A percentile compares a stretch with the other conserved stretches of the same genome.
Evolutionary conservation across 768 basidiomycete genomes (phyloP).

Genomic region (Coprinellus micaceus): DNA sequence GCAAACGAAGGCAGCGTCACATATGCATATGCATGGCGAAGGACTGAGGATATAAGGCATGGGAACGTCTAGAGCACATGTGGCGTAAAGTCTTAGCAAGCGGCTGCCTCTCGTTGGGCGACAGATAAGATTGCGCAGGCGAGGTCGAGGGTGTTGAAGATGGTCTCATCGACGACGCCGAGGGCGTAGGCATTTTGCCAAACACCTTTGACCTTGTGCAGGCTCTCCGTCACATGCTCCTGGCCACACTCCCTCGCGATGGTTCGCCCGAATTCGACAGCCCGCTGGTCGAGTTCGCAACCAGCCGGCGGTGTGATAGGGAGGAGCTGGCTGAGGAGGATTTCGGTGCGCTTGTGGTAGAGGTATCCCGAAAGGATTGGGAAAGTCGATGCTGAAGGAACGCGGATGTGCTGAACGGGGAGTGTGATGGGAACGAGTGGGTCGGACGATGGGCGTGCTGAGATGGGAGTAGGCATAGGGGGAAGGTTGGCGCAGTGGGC

Average conservation of each 20-base stretch:
- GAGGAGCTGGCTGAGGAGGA: slow-evolving; percentile 49
- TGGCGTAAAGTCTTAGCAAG: no score
- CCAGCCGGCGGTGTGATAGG: slow-evolving; percentile 29
- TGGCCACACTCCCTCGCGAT: slow-evolving; percentile 40
- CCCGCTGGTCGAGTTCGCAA: slow-evolving; percentile 25
- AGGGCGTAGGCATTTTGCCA: slow-evolving; percentile 72
- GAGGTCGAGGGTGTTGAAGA: slow-evolving; percentile 66
- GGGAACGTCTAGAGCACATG: no score
- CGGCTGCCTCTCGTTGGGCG: slow-evolving; percentile 24
- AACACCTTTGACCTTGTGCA: slow-evolving; percentile 53
- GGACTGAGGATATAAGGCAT: no score
- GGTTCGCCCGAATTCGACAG: slow-evolving; percentile 21
- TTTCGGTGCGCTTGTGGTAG: slow-evolving; percentile 55
- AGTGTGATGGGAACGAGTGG: slow-evolving; percentile 37
- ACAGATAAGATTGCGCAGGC: slow-evolving; percentile 67
- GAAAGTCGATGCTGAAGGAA: slow-evolving; percentile 64
- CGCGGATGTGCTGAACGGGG: slow-evolving; percentile 59
- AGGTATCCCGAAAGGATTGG: slow-evolving; percentile 58
- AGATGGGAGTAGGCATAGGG: slow-evolving; percentile 39
- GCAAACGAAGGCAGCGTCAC: no score
- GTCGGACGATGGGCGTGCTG: slow-evolving; percentile 17
- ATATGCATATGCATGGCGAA: no score
- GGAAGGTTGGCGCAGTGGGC: slow-evolving; percentile 66
- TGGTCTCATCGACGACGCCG: slow-evolving; percentile 55
- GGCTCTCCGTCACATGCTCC: slow-evolving; percentile 45